phyloP scores from a whole-genome alignment of 495 filamentous ascomycete genomes.

The Aeminium ludgeri region DNA sequence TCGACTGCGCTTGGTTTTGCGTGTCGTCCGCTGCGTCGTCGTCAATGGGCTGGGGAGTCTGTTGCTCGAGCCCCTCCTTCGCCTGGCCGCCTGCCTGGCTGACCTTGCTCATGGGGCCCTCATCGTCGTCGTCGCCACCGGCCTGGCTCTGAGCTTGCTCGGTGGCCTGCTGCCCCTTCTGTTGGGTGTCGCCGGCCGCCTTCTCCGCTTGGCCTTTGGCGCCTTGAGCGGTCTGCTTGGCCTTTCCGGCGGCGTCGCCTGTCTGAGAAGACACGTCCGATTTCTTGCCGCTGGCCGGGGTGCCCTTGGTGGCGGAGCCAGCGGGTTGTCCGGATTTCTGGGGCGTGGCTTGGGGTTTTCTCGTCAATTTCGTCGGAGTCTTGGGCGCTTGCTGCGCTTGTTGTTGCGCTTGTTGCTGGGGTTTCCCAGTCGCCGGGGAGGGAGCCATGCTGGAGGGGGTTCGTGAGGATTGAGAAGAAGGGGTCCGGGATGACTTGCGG shows the following conservation, averaged over 20 bases:
- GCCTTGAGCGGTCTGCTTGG: constrained; percentile 10
- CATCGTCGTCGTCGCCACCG: constrained; percentile 16
- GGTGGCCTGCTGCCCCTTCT: constrained; percentile 14
- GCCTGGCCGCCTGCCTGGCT: constrained; percentile 21
- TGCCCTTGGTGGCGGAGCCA: not conserved
- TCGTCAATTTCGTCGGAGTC: constrained; percentile 35
- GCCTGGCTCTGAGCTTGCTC: constrained; percentile 20
- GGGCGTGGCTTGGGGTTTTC: constrained; percentile 30
- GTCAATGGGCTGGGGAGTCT: constrained; percentile 24
- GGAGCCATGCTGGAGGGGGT: constrained; percentile 28
- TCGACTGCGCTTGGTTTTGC: constrained; percentile 18
- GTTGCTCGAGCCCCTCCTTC: constrained; percentile 20
- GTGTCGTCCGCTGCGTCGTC: constrained; percentile 18
- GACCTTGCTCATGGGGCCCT: constrained; percentile 21
- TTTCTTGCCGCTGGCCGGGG: no score
- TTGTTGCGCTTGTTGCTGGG: no score
- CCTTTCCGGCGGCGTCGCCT: constrained; percentile 14
- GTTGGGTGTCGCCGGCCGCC: constrained; percentile 8
- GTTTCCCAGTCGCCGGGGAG: constrained; percentile 31
- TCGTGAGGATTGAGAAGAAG: no score
- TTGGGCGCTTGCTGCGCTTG: constrained; percentile 17
- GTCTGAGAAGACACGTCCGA: constrained; percentile 15
- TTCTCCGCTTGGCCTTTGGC: constrained; percentile 12
- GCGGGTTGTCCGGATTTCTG: constrained; percentile 27
- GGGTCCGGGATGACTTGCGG: no score